Evolutionary conservation across 805 yeast genomes (phyloP), one percentile per base, ranked within the genome.

Genomic region (Blastobotrys mokoenaii): DNA sequence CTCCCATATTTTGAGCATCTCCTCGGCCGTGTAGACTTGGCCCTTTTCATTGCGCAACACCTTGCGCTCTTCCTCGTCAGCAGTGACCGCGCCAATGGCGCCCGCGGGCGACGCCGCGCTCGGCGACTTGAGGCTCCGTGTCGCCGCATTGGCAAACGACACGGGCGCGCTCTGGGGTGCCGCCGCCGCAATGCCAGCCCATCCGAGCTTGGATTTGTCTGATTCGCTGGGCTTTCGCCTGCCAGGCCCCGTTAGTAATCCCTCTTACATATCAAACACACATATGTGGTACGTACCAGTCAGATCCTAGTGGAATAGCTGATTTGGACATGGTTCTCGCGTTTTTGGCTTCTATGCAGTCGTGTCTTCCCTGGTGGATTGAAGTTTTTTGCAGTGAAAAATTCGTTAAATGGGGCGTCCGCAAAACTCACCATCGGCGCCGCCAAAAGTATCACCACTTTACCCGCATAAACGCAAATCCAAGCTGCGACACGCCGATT

Each of bases 1-100:
- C 32, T 67, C 59, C 73, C 80, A 79, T 10, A 78, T 71, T 17
- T 70, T 64, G 48, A 79, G 68, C 51, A 80, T 70, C 52, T 79
- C 78, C 25, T 71, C 69, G 60, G 77, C 64, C 5, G 76, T 55
- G 53, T 79, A 78, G 22, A 63, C 62, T 46, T 63, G 63, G 30
- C 78, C 69, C 12, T 64, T 68, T 20, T 61, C 61, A 51, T 71
- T 73, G 30, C 37, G 25, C 20, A 29, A 27, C 14, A 29, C 35
- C 27, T 16, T 17, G 15, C 27, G 20, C 31, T 38, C 27, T 8
- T 22, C 27, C 27, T 22, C 27, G 4, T 22, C n/a, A n/a, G n/a
- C n/a, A n/a, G n/a, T n/a, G n/a, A n/a, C n/a, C n/a, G n/a, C n/a
- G n/a, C n/a, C n/a, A n/a, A n/a, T n/a, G n/a, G n/a, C n/a, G n/a